Evolutionary conservation across 2,329 filamentous ascomycete species (phyloP).

Genomic region (Dactylellina drechsleri): DNA sequence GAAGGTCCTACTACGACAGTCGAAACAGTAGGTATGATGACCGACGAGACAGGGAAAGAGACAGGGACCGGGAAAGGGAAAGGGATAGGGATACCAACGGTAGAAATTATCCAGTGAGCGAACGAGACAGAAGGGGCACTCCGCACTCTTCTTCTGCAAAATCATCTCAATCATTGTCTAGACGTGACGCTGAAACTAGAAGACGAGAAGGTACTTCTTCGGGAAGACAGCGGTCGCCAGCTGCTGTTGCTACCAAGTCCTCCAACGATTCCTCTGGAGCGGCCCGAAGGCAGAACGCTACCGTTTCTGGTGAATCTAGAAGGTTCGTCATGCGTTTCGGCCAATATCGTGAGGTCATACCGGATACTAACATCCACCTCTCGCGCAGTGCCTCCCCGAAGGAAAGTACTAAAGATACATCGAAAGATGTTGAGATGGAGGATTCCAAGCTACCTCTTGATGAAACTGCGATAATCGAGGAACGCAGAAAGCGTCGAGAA

Average conservation of each 20-base stretch:
- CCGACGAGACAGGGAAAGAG: slow-evolving; percentile 52
- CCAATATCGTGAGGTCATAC: not conserved
- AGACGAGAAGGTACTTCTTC: slow-evolving; percentile 67
- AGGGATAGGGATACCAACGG: slow-evolving; percentile 61
- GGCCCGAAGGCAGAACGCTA: slow-evolving; percentile 31
- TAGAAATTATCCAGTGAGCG: slow-evolving; percentile 72
- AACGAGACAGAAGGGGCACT: slow-evolving; percentile 68
- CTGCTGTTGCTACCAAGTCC: slow-evolving; percentile 36
- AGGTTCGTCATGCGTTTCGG: slow-evolving; percentile 54
- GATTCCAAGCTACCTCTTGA: slow-evolving; percentile 71
- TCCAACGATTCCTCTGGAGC: slow-evolving; percentile 31
- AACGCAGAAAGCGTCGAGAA: slow-evolving; percentile 83
- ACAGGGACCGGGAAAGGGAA: slow-evolving; percentile 56
- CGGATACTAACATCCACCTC: slow-evolving; percentile 54
- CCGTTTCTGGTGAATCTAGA: slow-evolving; percentile 31
- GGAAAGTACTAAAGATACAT: slow-evolving; percentile 48
- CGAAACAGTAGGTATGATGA: slow-evolving; percentile 51
- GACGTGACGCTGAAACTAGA: slow-evolving; percentile 75
- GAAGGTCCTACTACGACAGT: slow-evolving; percentile 55
- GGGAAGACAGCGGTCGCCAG: slow-evolving; percentile 61
- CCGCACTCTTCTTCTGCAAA: slow-evolving; percentile 65
- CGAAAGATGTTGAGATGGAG: slow-evolving; percentile 59
- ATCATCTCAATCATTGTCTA: slow-evolving; percentile 66
- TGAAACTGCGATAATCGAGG: slow-evolving; percentile 84
- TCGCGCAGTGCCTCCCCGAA: slow-evolving; percentile 52